Evolutionary conservation across 2,329 filamentous ascomycete genomes (phyloP), one percentile per base, ranked within the genome.

Genomic region (Thermochaetoides dissita): DNA sequence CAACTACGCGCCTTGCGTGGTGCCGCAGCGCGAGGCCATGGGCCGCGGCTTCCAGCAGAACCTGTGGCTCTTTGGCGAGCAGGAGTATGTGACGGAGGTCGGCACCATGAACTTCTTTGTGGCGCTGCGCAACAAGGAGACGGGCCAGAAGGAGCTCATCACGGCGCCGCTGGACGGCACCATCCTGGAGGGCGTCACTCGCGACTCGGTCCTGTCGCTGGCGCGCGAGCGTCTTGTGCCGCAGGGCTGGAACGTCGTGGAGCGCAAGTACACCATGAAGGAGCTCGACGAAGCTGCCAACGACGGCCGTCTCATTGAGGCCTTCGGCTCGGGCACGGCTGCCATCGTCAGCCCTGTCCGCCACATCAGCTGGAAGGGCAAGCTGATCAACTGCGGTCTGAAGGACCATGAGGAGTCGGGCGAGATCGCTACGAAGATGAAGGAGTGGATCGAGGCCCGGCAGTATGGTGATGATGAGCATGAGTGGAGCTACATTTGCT

Each of bases 61-160:
- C 65, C 72, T 98, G 41, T 98, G 91, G 91, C 69, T 98, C 30
- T 98, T 96, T 59, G 88, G 88, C 36, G 81, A 93, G 57, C 86
- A 96, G 63, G 86, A 96, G 62, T 94, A 81, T 57, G 81, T 96
- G 45, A 98, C 91, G 37, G 91, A 98, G 65, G 91, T 95, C 43
- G 91, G 91, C 56, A 96, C 91, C 44, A 98, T 98, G 91, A 98
- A 98, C 66, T 79, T 98, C 60, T 98, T 96, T 57, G 81, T 82
- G 30, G 88, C 83, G 35, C 65, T 96, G 54, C 79, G 78, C 66
- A 79, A 93, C 68, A 84, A 84, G 71, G 72, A 84, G 61, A 91
- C 86, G 9, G 91, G 89, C 7, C 75, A 88, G 66, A 89, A 88
- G 58, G 88, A 95, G 68, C 75, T 98, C 41, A 62, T 95, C 55